Base-by-base conservation (phyloP, 2,329 filamentous ascomycete genomes). In the Aspergillus latus region DNA sequence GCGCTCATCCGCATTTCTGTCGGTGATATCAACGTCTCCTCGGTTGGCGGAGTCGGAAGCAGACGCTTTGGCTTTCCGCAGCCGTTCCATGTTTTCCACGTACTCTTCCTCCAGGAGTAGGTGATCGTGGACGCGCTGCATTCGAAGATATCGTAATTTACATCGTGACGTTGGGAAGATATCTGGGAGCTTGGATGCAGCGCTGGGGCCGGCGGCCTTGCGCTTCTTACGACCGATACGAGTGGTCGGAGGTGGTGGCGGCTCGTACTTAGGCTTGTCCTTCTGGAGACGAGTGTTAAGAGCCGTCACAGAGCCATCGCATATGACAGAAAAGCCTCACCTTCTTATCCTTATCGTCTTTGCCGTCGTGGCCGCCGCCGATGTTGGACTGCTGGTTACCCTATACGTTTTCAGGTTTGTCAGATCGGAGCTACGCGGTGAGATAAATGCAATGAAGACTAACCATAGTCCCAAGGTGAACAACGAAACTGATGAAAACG, bases 241-340 rank as follows among this genome's bases (percentile, higher is more conserved):
- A 64, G 94, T 97, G 61, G 94, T 99, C 62, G 94, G 94, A 71
- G 93, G 88, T 76, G 94, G 94, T 66, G 94, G 94, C 63, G 94
- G 94, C 78, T 99, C 94, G 82, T 99, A 99, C 89, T 96, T 97
- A 73, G 94, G 94, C 88, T 99, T 99, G 62, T 99, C 93, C 84
- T 99, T 97, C 93, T 96, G 70, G 36, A 56, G 49, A n/a, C 34
- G 40, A 54, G 53, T 60, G 44, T 58, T 13, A 55, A 49, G 16
- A 29, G n/a, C 46, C n/a, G 39, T 26, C 11, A 10, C 11, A 8
- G 11, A 15, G 32, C 16, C 37, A 15, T 28, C 30, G 11, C 26
- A 21, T 21, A 21, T 21, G 21, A 21, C 21, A 43, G 57, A 5
- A 44, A 29, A 29, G 2, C n/a, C 59, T 43, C 62, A 90, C 93